Evolutionary conservation across 1,284 basidiomycete genomes (phyloP).

Genomic region (Leucoagaricus sp.): DNA sequence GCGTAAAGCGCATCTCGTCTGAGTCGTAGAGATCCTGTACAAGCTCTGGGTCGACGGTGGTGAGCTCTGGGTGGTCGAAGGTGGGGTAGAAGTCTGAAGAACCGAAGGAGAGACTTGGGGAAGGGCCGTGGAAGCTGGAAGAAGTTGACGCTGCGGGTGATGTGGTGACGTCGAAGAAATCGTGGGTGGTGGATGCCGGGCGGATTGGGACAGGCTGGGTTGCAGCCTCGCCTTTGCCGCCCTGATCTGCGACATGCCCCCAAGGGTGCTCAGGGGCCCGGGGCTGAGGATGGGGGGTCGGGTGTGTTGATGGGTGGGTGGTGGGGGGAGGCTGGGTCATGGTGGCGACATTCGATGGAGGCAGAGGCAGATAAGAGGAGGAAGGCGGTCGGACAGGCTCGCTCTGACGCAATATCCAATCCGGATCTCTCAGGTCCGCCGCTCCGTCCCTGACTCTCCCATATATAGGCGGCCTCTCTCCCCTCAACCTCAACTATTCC

Average conservation of each 20-base stretch:
- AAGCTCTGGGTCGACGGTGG: conserved; percentile 12
- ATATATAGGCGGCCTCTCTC: conserved; percentile 9
- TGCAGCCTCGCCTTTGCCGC: conserved; percentile 49
- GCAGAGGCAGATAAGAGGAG: conserved; percentile 4
- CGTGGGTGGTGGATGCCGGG: conserved; percentile 32
- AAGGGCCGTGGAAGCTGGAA: conserved; percentile 13
- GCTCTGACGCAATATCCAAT: conserved; percentile 13
- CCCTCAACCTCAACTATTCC: neutral
- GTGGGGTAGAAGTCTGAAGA: conserved; percentile 29
- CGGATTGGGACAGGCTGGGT: conserved; percentile 50
- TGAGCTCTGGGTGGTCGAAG: conserved; percentile 23
- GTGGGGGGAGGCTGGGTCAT: neutral
- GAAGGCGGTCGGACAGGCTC: neutral
- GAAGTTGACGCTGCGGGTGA: conserved; percentile 21
- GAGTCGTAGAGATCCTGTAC: conserved; percentile 7
- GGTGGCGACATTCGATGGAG: neutral
- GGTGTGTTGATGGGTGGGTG: neutral
- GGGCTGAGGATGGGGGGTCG: neutral
- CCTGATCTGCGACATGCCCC: neutral
- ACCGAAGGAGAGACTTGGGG: conserved; percentile 17
- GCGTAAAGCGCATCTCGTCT: neutral
- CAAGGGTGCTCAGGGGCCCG: neutral
- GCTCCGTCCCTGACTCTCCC: conserved; percentile 7
- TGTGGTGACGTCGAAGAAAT: conserved; percentile 38
- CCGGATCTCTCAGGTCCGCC: conserved; percentile 12